Evolutionary conservation across 2,329 filamentous ascomycete species (phyloP).

Genomic region (Colletotrichum filicis): DNA sequence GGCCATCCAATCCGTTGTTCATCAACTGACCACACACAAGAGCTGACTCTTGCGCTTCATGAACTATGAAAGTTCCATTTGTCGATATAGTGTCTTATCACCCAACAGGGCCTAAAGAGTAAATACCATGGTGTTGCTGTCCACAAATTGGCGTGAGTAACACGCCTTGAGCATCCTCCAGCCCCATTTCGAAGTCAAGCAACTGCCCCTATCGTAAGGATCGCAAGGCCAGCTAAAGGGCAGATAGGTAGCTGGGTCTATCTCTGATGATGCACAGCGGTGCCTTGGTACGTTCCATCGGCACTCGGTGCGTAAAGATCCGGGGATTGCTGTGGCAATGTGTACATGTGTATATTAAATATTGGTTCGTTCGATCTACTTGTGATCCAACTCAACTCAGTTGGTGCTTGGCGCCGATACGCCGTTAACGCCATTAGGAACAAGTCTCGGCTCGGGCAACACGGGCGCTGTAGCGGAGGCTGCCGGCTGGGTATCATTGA

Average conservation of each 20-base stretch:
- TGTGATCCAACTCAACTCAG: slow-evolving; percentile 21
- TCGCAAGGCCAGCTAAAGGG: neutral
- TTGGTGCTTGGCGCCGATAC: slow-evolving; percentile 22
- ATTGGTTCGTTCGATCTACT: slow-evolving; percentile 25
- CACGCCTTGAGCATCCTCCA: neutral
- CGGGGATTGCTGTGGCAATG: slow-evolving; percentile 9
- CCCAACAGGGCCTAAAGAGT: too few species aligned
- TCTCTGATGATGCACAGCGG: neutral
- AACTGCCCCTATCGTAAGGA: neutral
- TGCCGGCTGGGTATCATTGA: slow-evolving; percentile 20
- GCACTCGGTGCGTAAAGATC: neutral
- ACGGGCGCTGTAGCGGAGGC: neutral
- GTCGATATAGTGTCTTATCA: neutral
- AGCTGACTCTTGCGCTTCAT: neutral
- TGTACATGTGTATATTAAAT: slow-evolving; percentile 28
- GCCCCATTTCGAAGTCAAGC: neutral
- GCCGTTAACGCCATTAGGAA: slow-evolving; percentile 30
- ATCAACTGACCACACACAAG: slow-evolving; percentile 14
- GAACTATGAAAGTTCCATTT: neutral
- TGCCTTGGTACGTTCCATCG: slow-evolving; percentile 2
- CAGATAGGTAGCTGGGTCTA: slow-evolving; percentile 1
- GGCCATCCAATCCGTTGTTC: neutral
- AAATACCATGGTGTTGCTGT: neutral
- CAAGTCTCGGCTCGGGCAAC: slow-evolving; percentile 6
- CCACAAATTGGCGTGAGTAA: neutral